A percentile compares a stretch with the other conserved stretches of the same genome.
Conservation (phyloP, 129 eudicot genomes). For the Silybum marianum region DNA sequence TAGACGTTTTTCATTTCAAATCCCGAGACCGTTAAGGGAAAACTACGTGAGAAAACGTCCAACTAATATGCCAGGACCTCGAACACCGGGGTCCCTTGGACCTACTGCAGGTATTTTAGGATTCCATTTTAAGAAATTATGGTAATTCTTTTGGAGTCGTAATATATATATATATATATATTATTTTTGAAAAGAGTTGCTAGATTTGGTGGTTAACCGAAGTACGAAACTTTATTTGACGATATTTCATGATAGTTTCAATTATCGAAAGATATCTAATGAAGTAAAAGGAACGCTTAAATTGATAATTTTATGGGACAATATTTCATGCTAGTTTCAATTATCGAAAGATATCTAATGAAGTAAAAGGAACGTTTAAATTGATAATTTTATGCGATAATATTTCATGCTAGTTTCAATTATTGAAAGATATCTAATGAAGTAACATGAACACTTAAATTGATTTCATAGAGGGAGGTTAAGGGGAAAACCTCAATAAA, state of each 20-base stretch:
- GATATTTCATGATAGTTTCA: neutral
- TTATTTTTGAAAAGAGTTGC: neutral
- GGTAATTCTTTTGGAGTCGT: neutral
- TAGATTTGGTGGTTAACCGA: neutral
- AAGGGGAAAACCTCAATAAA: no score
- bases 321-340: conserved; percentile 4
- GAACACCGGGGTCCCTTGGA: conserved; percentile 30
- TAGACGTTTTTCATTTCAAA: conserved; percentile 72
- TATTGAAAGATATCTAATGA: conserved; percentile 18
- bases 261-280: conserved; percentile 15
- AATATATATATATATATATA: no score
- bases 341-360: conserved; percentile 16
- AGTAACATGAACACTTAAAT: neutral
- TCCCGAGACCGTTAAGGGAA: conserved; percentile 76
- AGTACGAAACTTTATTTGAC: neutral
- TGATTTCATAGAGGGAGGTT: neutral
- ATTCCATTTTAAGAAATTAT: neutral
- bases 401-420: conserved; percentile 6
- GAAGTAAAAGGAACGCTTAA: neutral
- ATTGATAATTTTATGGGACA: neutral
- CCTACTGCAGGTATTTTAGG: conserved; percentile 45
- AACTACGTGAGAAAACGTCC: conserved; percentile 66
- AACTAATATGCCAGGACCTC: conserved; percentile 29
- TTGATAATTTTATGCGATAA: neutral
- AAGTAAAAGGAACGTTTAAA: neutral